Evolutionary conservation across 2,329 filamentous ascomycete genomes (phyloP).

Genomic region (Curvularia eragrostidis): DNA sequence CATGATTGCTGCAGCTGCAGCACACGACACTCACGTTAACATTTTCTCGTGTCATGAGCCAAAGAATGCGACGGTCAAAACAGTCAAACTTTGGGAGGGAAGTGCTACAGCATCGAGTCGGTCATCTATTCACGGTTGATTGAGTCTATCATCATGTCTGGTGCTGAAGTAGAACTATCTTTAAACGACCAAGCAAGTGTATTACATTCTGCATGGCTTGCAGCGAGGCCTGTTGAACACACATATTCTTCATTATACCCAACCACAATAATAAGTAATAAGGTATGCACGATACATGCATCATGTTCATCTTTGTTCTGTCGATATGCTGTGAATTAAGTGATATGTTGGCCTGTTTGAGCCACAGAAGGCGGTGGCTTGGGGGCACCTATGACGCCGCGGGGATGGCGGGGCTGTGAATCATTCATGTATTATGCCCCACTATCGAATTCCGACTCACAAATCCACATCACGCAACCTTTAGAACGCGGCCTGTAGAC

Average conservation of each 20-base stretch:
- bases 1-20: slow-evolving; percentile 84
- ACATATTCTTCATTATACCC: slow-evolving; percentile 16
- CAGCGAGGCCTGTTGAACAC: slow-evolving; percentile 5
- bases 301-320: neutral
- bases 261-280: slow-evolving; percentile 12
- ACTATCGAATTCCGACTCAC: slow-evolving; percentile 19
- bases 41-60: slow-evolving; percentile 66
- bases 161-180: neutral
- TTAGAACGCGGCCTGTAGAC: slow-evolving; percentile 2
- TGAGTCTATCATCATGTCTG: neutral
- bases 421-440: slow-evolving; percentile 24
- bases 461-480: slow-evolving; percentile 8
- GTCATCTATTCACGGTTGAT: slow-evolving; percentile 27
- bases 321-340: neutral
- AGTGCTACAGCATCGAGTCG: slow-evolving; percentile 27
- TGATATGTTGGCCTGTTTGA: neutral
- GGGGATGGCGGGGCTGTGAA: slow-evolving; percentile 27
- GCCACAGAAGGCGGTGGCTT: slow-evolving; percentile 1
- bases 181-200: neutral
- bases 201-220: slow-evolving; percentile 8
- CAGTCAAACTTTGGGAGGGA: slow-evolving; percentile 46
- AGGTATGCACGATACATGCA: neutral
- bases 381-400: slow-evolving; percentile 24
- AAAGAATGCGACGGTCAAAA: slow-evolving; percentile 33
- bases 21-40: slow-evolving; percentile 89